phyloP scores from a whole-genome alignment of 768 basidiomycete genomes.

The Exsudoporus frostii region DNA sequence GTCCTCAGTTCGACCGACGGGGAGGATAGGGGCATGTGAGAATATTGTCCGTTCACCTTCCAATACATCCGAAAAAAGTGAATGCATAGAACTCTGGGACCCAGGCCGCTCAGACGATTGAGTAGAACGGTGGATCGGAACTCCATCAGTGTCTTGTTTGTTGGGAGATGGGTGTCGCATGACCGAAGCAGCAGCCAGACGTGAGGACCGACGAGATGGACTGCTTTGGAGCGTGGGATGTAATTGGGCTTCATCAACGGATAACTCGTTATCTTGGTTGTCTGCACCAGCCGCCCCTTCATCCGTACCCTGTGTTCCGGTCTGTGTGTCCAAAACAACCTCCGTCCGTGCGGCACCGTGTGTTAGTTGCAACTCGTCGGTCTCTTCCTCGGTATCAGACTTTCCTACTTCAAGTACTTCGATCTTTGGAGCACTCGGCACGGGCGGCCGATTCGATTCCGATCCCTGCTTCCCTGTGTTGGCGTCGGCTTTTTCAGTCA shows the following conservation, averaged over 20 bases:
- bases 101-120: background rate
- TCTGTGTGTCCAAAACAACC: background rate
- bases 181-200: background rate
- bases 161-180: background rate
- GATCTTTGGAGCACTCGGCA: slow-evolving; percentile 6
- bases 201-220: background rate
- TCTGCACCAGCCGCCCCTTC: background rate
- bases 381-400: slow-evolving; percentile 10
- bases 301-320: background rate
- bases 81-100: slow-evolving; percentile 19
- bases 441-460: background rate
- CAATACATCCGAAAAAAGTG: slow-evolving; percentile 25
- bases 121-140: background rate
- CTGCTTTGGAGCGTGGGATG: background rate
- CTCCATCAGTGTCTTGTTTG: background rate
- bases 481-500: background rate
- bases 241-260: slow-evolving; percentile 5
- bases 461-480: background rate
- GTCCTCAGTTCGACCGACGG: background rate
- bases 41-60: background rate
- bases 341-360: background rate
- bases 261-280: slow-evolving; percentile 1
- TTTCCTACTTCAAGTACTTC: slow-evolving; percentile 10
- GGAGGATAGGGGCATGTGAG: background rate
- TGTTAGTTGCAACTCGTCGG: slow-evolving; percentile 6